These are phyloP conservation scores for Gyromitra esculenta DNA, from an alignment of 2,329 filamentous ascomycete species.

Conservation along the genomic window DNA sequence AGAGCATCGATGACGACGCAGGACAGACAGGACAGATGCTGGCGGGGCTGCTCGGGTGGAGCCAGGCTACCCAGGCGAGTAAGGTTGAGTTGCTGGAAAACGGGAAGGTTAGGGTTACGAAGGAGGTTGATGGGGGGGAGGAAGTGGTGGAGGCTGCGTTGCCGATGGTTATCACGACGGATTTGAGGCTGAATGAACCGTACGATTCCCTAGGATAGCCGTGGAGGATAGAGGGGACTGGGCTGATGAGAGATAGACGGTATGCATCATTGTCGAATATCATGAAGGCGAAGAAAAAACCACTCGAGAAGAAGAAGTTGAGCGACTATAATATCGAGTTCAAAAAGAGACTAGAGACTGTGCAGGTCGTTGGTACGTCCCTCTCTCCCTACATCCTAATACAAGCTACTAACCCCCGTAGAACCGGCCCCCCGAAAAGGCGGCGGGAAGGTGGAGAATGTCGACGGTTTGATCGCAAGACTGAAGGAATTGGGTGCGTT, in stretches of 20 bases:
- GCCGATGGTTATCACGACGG: conserved; percentile 94
- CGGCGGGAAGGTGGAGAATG: conserved; percentile 96
- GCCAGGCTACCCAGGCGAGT: conserved; percentile 92
- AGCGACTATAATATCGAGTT: conserved; percentile 81
- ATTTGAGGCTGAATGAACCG: conserved; percentile 92
- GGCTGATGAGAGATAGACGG: conserved; percentile 61
- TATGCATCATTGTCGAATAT: conserved; percentile 97
- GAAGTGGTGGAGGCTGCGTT: conserved; percentile 87
- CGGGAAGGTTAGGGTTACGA: conserved; percentile 78
- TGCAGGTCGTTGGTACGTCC: conserved; percentile 82
- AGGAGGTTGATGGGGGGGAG: conserved; percentile 93
- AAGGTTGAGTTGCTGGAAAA: conserved; percentile 78
- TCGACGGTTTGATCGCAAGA: conserved; percentile 91
- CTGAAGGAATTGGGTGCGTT: conserved; percentile 95
- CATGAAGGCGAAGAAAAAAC: conserved; percentile 99
- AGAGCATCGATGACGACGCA: conserved; percentile 96
- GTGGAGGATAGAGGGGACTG: background rate
- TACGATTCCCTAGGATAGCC: background rate
- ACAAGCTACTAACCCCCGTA: conserved; percentile 59
- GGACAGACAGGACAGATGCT: conserved; percentile 98
- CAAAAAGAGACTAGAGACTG: conserved; percentile 80
- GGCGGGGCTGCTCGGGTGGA: conserved; percentile 88
- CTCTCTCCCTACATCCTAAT: background rate
- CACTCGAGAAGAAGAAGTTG: conserved; percentile 88
- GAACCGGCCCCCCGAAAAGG: conserved; percentile 89